Percentiles rank a stretch among this genome's conserved stretches.
Evolutionary conservation across 2,329 filamentous ascomycete species (phyloP).

Genomic region (Penicillium sclerotiorum): DNA sequence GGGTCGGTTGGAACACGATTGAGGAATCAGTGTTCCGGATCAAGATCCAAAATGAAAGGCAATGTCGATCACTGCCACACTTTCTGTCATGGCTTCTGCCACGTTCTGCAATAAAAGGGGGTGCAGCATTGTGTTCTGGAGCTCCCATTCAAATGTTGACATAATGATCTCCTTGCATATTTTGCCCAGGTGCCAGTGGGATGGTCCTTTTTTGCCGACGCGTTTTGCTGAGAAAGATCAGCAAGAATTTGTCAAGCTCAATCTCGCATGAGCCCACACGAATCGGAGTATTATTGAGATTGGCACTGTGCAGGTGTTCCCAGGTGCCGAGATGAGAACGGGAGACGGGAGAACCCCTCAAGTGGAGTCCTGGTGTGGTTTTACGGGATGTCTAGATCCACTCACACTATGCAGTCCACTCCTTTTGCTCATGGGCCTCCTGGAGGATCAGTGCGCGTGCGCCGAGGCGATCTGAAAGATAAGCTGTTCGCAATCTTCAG

Average conservation of each 20-base stretch:
- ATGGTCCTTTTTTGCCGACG: too few relatives aligned
- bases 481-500: too few relatives aligned
- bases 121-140: too few relatives aligned
- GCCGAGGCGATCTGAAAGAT: too few relatives aligned
- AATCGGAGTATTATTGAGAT: slow-evolving; percentile 16
- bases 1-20: slow-evolving; percentile 6
- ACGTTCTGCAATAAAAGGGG: too few relatives aligned
- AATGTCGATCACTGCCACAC: slow-evolving; percentile 14
- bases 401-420: slow-evolving; percentile 3
- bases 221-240: not conserved
- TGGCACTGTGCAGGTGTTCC: slow-evolving; percentile 18
- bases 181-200: not conserved
- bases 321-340: too few relatives aligned
- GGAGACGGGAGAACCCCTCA: slow-evolving; percentile 5
- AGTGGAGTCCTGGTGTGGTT: slow-evolving; percentile 14
- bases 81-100: too few relatives aligned
- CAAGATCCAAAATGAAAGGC: slow-evolving; percentile 7
- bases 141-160: not conserved
- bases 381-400: slow-evolving; percentile 18
- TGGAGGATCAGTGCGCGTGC: too few relatives aligned
- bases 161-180: not conserved
- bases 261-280: not conserved
- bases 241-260: not conserved
- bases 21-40: slow-evolving; percentile 18
- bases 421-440: too few relatives aligned